These are phyloP conservation scores for Pseudocercospora pini-densiflorae DNA, from an alignment of 2,329 filamentous ascomycete genomes.

Conservation along the genomic window DNA sequence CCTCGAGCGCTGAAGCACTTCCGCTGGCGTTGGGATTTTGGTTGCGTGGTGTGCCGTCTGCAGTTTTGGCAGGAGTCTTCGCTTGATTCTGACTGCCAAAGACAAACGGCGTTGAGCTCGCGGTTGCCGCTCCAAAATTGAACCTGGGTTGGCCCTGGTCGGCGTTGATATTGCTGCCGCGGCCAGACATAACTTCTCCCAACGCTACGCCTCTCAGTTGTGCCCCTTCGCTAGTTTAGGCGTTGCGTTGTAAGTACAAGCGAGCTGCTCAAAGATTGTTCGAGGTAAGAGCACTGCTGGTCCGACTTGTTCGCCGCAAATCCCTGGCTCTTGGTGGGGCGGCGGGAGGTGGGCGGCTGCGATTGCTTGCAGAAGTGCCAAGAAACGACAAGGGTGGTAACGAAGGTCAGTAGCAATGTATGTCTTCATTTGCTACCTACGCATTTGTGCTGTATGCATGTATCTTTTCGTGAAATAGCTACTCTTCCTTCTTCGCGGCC, in stretches of 20 bases:
- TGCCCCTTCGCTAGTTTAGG: no score
- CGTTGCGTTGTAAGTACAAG: no score
- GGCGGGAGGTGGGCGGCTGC: not conserved
- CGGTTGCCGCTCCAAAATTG: not conserved
- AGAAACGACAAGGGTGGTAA: not conserved
- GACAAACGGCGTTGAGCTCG: not conserved
- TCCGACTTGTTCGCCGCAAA: no score
- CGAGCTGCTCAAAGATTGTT: not conserved
- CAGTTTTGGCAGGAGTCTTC: not conserved
- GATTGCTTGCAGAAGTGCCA: not conserved
- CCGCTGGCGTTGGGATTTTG: not conserved
- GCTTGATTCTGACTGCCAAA: not conserved
- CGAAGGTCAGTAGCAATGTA: not conserved
- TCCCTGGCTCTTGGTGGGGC: not conserved
- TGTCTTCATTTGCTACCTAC: not conserved
- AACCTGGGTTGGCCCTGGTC: not conserved
- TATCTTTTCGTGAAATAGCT: not conserved
- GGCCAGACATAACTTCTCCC: not conserved
- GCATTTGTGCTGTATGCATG: not conserved
- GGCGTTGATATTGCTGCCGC: not conserved
- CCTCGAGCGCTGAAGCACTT: not conserved
- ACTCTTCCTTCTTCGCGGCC: not conserved
- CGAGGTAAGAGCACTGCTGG: not conserved
- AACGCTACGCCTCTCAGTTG: not conserved
- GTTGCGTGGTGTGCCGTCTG: not conserved